Evolutionary conservation across 306 rosid species (phyloP).

Genomic region (Canavalia gladiata): DNA sequence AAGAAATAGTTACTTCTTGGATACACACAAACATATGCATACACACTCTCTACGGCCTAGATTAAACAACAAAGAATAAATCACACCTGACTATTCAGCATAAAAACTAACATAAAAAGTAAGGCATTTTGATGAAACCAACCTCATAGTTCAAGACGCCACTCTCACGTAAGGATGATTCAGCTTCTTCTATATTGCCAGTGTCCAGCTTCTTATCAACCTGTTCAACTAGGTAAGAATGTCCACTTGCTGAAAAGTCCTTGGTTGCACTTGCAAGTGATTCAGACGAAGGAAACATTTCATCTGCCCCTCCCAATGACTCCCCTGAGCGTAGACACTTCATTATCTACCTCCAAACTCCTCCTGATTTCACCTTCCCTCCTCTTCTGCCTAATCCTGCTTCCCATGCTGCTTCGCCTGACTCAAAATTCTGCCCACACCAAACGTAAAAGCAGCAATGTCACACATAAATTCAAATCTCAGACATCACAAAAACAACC

Average conservation of each 20-base stretch:
- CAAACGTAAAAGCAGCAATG: slow-evolving; percentile 34
- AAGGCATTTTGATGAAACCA: slow-evolving; percentile 43
- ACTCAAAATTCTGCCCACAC: slow-evolving; percentile 61
- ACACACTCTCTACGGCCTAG: not conserved
- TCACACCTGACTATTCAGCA: slow-evolving; percentile 18
- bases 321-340: slow-evolving; percentile 74
- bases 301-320: slow-evolving; percentile 57
- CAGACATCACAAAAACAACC: slow-evolving; percentile 7
- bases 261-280: slow-evolving; percentile 59
- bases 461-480: slow-evolving; percentile 26
- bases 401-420: slow-evolving; percentile 55
- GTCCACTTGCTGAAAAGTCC: slow-evolving; percentile 55
- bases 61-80: slow-evolving; percentile 25
- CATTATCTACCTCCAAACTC: slow-evolving; percentile 60
- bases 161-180: slow-evolving; percentile 81
- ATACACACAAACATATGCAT: not conserved
- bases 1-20: slow-evolving; percentile 11
- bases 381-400: slow-evolving; percentile 47
- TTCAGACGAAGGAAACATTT: slow-evolving; percentile 57
- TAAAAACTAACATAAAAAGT: slow-evolving; percentile 19
- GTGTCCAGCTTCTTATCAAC: slow-evolving; percentile 57
- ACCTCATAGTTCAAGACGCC: slow-evolving; percentile 94
- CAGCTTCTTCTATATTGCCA: slow-evolving; percentile 90
- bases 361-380: slow-evolving; percentile 50
- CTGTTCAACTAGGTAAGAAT: slow-evolving; percentile 53